These are phyloP conservation scores for Tritrichomonas foetus DNA, from an alignment of 208 protist genomes.

Conservation along the genomic window DNA sequence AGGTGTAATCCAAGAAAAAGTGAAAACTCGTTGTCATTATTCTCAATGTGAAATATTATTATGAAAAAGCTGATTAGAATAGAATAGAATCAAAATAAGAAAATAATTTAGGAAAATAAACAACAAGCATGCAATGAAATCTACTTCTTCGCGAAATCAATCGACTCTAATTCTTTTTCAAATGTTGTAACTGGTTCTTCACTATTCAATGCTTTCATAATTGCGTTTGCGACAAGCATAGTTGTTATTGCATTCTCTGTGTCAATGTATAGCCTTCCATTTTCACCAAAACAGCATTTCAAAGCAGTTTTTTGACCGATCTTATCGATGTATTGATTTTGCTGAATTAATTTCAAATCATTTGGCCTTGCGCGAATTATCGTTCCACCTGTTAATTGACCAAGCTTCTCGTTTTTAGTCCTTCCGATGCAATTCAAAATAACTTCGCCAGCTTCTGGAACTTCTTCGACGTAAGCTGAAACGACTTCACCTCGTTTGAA, in stretches of 20 bases:
- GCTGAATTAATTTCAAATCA: neutral
- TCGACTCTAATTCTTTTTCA: too few species aligned
- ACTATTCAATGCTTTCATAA: too few species aligned
- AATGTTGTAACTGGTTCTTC: too few species aligned
- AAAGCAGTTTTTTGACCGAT: neutral
- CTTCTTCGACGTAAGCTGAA: neutral
- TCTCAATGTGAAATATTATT: too few species aligned
- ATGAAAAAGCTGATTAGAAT: too few species aligned
- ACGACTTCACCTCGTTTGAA: neutral
- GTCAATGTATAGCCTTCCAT: neutral
- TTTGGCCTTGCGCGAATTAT: neutral
- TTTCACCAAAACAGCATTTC: neutral
- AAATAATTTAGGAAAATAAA: too few species aligned
- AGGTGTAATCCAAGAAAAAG: too few species aligned
- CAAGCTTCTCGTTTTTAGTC: neutral
- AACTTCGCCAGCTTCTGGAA: constrained; percentile 2
- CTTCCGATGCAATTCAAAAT: neutral
- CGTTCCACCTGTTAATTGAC: neutral
- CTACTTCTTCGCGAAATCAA: too few species aligned
- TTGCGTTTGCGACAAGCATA: neutral
- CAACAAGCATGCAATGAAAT: too few species aligned
- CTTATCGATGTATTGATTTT: neutral
- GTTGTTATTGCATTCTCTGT: neutral
- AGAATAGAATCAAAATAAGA: too few species aligned
- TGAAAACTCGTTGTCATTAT: too few species aligned